Evolutionary conservation across 2,329 filamentous ascomycete genomes (phyloP), one percentile per base, ranked within the genome.

Genomic region (Aaosphaeria arxii): DNA sequence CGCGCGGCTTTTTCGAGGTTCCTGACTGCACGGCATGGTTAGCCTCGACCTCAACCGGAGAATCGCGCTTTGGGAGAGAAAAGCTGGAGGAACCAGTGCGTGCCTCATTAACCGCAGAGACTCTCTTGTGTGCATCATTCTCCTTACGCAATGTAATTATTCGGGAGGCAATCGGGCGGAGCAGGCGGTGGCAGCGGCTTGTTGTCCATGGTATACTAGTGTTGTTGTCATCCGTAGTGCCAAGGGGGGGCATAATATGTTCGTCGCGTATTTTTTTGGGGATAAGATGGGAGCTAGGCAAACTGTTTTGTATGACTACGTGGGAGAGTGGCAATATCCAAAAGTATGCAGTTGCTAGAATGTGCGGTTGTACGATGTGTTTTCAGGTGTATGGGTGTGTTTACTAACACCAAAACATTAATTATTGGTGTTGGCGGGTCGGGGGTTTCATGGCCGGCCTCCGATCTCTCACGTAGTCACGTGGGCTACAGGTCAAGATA

Each of bases 151-250:
- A 59, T 30, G 70, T 70, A 30, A 61, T 56, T 42, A 75, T 65
- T 51, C 72, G 69, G 11, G 69, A 71, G 11, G 69, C 67, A 9
- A 75, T 64, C 11, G 72, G 72, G 39, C 72, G 65, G 1, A 75
- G 62, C 4, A 75, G 59, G 44, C 72, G 67, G 49, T 72, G 72
- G 56, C 72, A 75, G 38, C 71, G 69, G 41, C 69, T 63, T 11
- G 71, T 69, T 6, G 70, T 75, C 71, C 72, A 75, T 42, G 70
- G 64, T 24, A 69, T 51, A 31, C 59, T 57, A 50, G 64, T 64
- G 50, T 62, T 67, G 45, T 42, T 47, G 48, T 51, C 30, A n/a
- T 39, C 7, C 6, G 29, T 46, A 51, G 44, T n/a, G 17, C 43
- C 48, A 48, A 48, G 2, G n/a, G 4, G 33, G n/a, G n/a, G 33